These are phyloP conservation scores for Nicotiana attenuata DNA, from an alignment of 257 asterid species.

Conservation along the genomic window DNA sequence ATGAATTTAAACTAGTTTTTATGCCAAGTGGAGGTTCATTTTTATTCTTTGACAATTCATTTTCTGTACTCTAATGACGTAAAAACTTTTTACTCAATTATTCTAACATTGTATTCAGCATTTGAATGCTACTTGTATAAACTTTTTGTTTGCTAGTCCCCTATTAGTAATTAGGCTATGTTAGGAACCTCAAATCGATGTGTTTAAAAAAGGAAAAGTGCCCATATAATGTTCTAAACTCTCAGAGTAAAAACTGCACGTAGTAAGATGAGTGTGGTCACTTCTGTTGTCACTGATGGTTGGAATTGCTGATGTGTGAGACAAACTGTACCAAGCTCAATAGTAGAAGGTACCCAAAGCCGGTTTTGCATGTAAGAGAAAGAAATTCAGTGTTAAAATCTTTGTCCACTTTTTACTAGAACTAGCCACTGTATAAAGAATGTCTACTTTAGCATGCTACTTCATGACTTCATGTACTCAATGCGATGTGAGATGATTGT, in stretches of 20 bases:
- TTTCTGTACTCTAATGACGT: too few relatives aligned
- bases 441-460: not conserved
- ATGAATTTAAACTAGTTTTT: too few relatives aligned
- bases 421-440: not conserved
- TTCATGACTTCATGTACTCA: not conserved
- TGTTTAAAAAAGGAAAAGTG: not conserved
- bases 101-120: not conserved
- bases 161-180: not conserved
- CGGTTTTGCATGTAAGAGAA: not conserved
- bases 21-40: too few relatives aligned
- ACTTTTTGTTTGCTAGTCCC: not conserved
- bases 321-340: not conserved
- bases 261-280: not conserved
- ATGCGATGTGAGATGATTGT: not conserved
- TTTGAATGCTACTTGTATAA: not conserved
- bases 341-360: not conserved
- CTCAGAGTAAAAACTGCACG: not conserved
- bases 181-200: not conserved
- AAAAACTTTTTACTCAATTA: too few relatives aligned
- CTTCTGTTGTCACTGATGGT: not conserved
- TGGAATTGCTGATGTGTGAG: not conserved
- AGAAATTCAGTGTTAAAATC: not conserved
- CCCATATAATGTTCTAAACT: not conserved
- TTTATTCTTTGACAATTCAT: too few relatives aligned
- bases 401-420: not conserved